A percentile compares a stretch with the other conserved stretches of the same genome.
Evolutionary conservation across 1,284 basidiomycete species (phyloP).

Genomic region (Leccinum idahoense): DNA sequence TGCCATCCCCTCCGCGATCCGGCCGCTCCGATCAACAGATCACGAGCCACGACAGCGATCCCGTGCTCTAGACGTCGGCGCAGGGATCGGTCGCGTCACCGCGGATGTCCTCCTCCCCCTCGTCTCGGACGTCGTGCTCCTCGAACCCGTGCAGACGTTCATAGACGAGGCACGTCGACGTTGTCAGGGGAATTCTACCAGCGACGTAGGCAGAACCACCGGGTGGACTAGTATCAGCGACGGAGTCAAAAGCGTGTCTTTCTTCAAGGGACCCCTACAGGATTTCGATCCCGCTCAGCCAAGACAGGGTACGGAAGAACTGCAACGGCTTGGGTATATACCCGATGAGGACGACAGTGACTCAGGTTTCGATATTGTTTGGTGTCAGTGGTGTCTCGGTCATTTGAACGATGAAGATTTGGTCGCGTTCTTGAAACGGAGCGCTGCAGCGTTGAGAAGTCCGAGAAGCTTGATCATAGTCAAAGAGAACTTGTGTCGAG

Average conservation of each 20-base stretch:
- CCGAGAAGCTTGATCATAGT: slow-evolving; percentile 66
- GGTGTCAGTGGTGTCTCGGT: slow-evolving; percentile 97
- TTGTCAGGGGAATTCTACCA: slow-evolving; percentile 30
- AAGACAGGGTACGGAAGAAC: slow-evolving; percentile 35
- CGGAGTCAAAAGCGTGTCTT: slow-evolving; percentile 70
- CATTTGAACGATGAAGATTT: slow-evolving; percentile 79
- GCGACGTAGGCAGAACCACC: slow-evolving; percentile 14
- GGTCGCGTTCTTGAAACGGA: slow-evolving; percentile 66
- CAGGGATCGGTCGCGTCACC: slow-evolving; percentile 89
- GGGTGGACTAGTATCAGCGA: slow-evolving; percentile 68
- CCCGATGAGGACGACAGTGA: slow-evolving; percentile 42
- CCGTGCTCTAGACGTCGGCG: slow-evolving; percentile 84
- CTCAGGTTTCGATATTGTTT: slow-evolving; percentile 72
- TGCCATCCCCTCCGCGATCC: slow-evolving; percentile 62
- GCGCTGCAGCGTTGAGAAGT: slow-evolving; percentile 51
- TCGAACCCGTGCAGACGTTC: slow-evolving; percentile 82
- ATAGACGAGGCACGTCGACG: slow-evolving; percentile 63
- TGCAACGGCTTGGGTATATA: slow-evolving; percentile 57
- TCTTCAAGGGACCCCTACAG: slow-evolving; percentile 76
- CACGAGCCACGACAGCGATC: slow-evolving; percentile 32
- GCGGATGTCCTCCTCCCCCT: slow-evolving; percentile 80
- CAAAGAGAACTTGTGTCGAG: slow-evolving; percentile 86
- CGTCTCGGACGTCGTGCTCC: slow-evolving; percentile 77
- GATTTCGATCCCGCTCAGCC: slow-evolving; percentile 63
- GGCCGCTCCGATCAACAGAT: slow-evolving; percentile 15